Conservation (phyloP, 768 basidiomycete species). For the Lactifluus subvellereus region DNA sequence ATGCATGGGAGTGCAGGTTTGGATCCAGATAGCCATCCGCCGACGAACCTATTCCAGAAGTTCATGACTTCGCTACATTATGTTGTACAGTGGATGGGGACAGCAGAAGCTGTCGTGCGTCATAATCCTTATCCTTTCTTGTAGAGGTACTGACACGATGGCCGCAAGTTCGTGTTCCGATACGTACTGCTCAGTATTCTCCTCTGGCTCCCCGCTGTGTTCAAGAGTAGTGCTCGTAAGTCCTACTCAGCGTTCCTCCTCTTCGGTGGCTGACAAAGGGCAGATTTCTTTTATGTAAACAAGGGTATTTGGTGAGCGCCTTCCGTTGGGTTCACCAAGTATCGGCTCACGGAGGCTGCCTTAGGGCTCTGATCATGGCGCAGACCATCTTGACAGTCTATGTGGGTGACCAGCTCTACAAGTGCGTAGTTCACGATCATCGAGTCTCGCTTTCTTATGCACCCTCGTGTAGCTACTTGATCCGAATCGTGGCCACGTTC, state of each 20-base stretch:
- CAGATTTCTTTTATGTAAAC: slow-evolving; percentile 40
- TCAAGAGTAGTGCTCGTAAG: slow-evolving; percentile 39
- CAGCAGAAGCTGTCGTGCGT: slow-evolving; percentile 38
- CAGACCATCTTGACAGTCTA: slow-evolving; percentile 53
- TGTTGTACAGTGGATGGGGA: slow-evolving; percentile 37
- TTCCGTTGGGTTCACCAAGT: neutral
- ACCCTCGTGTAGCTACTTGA: slow-evolving; percentile 33
- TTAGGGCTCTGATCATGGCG: slow-evolving; percentile 53
- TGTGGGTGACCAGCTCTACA: slow-evolving; percentile 52
- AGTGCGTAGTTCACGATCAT: slow-evolving; percentile 29
- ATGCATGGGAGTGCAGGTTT: no score
- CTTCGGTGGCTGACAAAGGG: slow-evolving; percentile 3
- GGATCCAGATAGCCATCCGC: slow-evolving; percentile 47
- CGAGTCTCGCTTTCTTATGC: neutral
- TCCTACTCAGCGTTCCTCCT: slow-evolving; percentile 12
- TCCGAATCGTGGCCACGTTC: slow-evolving; percentile 43
- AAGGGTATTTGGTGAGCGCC: slow-evolving; percentile 42
- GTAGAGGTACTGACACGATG: neutral
- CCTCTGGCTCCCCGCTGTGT: slow-evolving; percentile 47
- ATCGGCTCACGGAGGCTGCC: neutral
- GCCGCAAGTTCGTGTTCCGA: slow-evolving; percentile 43
- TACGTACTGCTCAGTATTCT: slow-evolving; percentile 44
- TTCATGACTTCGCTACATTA: slow-evolving; percentile 34
- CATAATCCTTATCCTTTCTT: neutral
- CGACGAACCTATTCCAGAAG: slow-evolving; percentile 39